These are phyloP conservation scores for Ophiosphaerella korrae DNA, from an alignment of 2,329 filamentous ascomycete genomes.

Conservation along the genomic window DNA sequence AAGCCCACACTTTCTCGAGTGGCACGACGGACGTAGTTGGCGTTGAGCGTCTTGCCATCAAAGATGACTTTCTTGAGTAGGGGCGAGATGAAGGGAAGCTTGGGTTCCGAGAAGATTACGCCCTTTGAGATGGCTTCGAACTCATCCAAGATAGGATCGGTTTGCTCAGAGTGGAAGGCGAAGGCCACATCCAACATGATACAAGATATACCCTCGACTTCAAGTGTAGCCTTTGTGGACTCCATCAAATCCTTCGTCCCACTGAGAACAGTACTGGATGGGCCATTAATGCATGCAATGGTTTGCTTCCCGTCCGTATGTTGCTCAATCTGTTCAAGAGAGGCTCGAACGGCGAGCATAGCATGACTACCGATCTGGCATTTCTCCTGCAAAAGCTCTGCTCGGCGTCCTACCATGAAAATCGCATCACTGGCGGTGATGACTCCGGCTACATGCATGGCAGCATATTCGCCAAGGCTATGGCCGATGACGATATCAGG, in stretches of 20 bases:
- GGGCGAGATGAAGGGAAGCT: conserved; percentile 52
- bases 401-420: conserved; percentile 43
- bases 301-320: not conserved
- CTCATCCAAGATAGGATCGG: conserved; percentile 52
- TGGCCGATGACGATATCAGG: conserved; percentile 28
- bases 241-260: conserved; percentile 24
- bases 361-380: conserved; percentile 20
- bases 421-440: conserved; percentile 41
- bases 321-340: not conserved
- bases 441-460: conserved; percentile 44
- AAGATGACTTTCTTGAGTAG: conserved; percentile 50
- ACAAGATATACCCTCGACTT: conserved; percentile 8
- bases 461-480: conserved; percentile 49
- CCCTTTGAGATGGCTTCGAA: conserved; percentile 43
- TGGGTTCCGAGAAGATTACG: conserved; percentile 17
- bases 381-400: conserved; percentile 15
- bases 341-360: conserved; percentile 31
- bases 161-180: conserved; percentile 31
- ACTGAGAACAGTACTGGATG: conserved; percentile 35
- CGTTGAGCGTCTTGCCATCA: conserved; percentile 44
- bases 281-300: conserved; percentile 42
- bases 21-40: conserved; percentile 43
- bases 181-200: conserved; percentile 21
- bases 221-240: conserved; percentile 4
- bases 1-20: conserved; percentile 38